Base-by-base conservation (phyloP, 2,329 filamentous ascomycete genomes). In the Pseudocercospora vitis region DNA sequence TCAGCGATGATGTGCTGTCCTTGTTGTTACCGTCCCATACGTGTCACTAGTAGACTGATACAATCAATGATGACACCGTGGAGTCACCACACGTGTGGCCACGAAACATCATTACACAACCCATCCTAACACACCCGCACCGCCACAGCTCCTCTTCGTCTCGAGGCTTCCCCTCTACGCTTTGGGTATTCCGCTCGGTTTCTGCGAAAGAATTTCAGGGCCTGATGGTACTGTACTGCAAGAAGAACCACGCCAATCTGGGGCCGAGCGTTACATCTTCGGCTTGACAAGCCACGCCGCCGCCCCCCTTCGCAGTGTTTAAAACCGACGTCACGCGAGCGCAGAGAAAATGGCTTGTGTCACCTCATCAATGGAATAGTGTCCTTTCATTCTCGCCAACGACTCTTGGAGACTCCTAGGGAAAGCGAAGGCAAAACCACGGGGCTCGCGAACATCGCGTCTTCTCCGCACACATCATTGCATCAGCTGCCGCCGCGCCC, bases 201-300 rank as follows among this genome's bases (percentile, higher is more conserved):
- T 35, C 32, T 35, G n/a, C n/a, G n/a, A n/a, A n/a, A n/a, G n/a
- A n/a, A n/a, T n/a, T n/a, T n/a, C n/a, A n/a, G n/a, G n/a, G n/a
- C n/a, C n/a, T n/a, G n/a, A n/a, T n/a, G n/a, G n/a, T n/a, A n/a
- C n/a, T n/a, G n/a, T n/a, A n/a, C n/a, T n/a, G n/a, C n/a, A n/a
- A n/a, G n/a, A n/a, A n/a, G 32, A 35, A 35, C 32, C 32, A 35
- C 5, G 14, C 29, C 32, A 35, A 35, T n/a, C n/a, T 14, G 32
- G 32, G 32, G n/a, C 32, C 32, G 18, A 14, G n/a, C 18, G 35
- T 39, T 39, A 39, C 35, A 39, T 39, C 35, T 39, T 39, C 35
- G 35, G 35, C 26, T 29, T 11, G 6, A 12, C 35, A 35, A 14
- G 32, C n/a, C 32, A 35, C 32, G n/a, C n/a, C n/a, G n/a, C n/a